Base-by-base conservation (phyloP, 164 flowering plant species). In the Paratinospora sagittata region DNA sequence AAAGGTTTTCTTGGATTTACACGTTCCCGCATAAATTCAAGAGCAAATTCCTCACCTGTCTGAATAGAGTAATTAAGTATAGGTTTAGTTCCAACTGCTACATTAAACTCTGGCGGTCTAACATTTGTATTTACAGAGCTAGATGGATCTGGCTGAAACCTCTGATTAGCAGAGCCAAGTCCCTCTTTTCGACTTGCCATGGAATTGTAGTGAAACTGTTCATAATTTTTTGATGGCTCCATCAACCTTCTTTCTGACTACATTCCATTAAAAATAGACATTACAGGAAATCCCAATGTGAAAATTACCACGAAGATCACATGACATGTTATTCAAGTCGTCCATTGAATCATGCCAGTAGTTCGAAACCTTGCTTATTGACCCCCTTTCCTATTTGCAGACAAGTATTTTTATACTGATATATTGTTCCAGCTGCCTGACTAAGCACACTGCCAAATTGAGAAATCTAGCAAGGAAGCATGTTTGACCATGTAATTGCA, bases 11-110 rank as follows among this genome's bases (percentile, higher is more conserved):
- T 78, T 0, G 88, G 82, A 73, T 81, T 84, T 69, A 85, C 92
- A 70, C 93, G 41, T 13, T 19, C 96, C 19, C 86, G 82, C 89
- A 93, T 88, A 76, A 93, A 93, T 76, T 93, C 97, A 58, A 90
- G 85, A 71, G 93, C 80, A 79, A 93, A 93, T 79, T 91, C 98
- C 85, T 93, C 98, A 9, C 98, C 98, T 33, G 98, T 93, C 83
- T 87, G 98, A 74, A 91, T 89, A 27, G 98, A 91, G 74, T 74
- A 93, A 76, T 92, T 84, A 47, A 73, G 81, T 43, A 82, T 89
- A 70, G 96, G 95, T 69, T 79, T 86, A 33, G 80, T 76, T 61
- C 81, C 86, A 71, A 68, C 79, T 24, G 85, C 36, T 34, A 74
- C 52, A 68, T 68, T 76, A 62, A 73, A 77, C 24, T 87, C 90